phyloP scores from a whole-genome alignment of 352 stramenopile genomes.

The Pythium dissotocum region DNA sequence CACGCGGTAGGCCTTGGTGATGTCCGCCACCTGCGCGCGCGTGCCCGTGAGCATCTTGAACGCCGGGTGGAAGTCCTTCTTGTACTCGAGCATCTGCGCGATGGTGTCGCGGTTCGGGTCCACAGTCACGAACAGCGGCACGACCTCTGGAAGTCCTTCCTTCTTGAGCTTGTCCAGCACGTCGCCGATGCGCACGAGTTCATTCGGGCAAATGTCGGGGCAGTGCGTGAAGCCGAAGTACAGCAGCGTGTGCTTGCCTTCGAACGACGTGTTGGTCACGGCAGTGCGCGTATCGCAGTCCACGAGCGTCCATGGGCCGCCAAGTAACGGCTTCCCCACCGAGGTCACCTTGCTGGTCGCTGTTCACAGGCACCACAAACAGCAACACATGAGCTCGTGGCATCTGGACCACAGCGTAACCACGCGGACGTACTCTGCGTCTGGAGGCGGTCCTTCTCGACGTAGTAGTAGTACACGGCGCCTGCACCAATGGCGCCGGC shows the following conservation, averaged over 20 bases:
- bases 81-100: conserved; percentile 95
- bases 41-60: conserved; percentile 93
- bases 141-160: conserved; percentile 52
- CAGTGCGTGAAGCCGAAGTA: conserved; percentile 99
- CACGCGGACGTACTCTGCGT: conserved; percentile 60
- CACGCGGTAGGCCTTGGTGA: conserved; percentile 98
- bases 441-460: conserved; percentile 87
- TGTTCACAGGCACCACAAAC: conserved; percentile 13
- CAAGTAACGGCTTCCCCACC: conserved; percentile 90
- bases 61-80: conserved; percentile 87
- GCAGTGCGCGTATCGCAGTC: conserved; percentile 84
- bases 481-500: conserved; percentile 68
- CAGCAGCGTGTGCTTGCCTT: conserved; percentile 95
- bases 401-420: neutral
- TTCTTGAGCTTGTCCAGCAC: conserved; percentile 92
- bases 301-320: conserved; percentile 92
- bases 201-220: conserved; percentile 99
- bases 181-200: conserved; percentile 97
- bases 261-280: conserved; percentile 91
- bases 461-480: conserved; percentile 88
- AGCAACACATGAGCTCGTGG: neutral
- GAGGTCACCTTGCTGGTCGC: conserved; percentile 86
- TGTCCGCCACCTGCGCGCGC: conserved; percentile 94
- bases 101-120: conserved; percentile 97
- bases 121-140: conserved; percentile 97